These are phyloP conservation scores for Acacia concinna DNA, from an alignment of 331 rosid species.

Conservation along the genomic window DNA sequence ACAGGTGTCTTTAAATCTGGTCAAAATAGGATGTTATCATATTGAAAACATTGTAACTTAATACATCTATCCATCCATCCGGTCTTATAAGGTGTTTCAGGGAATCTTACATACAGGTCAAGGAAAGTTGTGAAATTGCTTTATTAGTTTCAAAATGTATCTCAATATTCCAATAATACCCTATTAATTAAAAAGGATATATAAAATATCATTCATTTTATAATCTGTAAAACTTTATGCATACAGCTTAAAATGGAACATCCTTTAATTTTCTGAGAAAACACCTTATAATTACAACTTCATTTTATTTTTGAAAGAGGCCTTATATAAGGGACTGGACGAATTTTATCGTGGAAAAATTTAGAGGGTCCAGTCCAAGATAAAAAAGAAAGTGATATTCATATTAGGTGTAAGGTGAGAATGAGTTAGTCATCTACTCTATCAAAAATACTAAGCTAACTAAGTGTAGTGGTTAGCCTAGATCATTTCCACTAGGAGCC, in stretches of 20 bases:
- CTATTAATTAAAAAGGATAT: neutral
- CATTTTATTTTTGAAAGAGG: no score
- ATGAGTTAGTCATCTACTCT: no score
- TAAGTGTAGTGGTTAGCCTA: no score
- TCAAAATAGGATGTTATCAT: neutral
- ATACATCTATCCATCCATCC: no score
- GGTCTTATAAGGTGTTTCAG: no score
- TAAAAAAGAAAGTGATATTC: neutral
- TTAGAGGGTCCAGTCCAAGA: neutral
- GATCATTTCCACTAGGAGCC: no score
- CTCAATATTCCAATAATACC: neutral
- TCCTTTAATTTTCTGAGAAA: no score
- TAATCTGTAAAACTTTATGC: no score
- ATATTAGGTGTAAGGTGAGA: neutral
- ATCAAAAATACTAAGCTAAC: no score
- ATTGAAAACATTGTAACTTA: neutral
- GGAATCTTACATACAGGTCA: neutral
- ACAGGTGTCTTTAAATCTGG: neutral
- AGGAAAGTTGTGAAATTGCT: neutral
- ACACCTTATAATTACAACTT: no score
- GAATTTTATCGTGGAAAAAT: neutral
- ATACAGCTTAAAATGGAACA: no score
- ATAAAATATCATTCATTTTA: no score
- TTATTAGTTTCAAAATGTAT: neutral
- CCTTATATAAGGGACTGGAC: neutral